A percentile compares a stretch with the other conserved stretches of the same genome.
Conservation (phyloP, 2,329 filamentous ascomycete genomes). For the Colletotrichum gigasporum region DNA sequence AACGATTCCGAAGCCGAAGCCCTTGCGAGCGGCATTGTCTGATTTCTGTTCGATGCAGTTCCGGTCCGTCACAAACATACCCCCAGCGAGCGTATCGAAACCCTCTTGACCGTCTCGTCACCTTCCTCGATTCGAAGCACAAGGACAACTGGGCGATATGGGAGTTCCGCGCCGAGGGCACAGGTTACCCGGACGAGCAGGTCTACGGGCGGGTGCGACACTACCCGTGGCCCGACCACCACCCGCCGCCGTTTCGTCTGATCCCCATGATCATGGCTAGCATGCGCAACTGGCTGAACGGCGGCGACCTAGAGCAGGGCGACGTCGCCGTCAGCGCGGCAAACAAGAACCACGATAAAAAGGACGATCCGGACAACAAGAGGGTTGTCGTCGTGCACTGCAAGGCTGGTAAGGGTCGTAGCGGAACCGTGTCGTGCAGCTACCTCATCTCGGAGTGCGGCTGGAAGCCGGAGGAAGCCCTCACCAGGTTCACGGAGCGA, state of each 20-base stretch:
- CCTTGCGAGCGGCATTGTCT: too few species aligned
- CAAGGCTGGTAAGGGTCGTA: constrained; percentile 95
- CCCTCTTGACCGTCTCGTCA: constrained; percentile 85
- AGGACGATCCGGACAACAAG: constrained; percentile 40
- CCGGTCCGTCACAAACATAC: constrained; percentile 88
- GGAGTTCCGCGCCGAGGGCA: constrained; percentile 97
- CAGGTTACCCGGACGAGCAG: constrained; percentile 90
- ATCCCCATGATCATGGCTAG: constrained; percentile 90
- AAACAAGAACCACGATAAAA: constrained; percentile 31
- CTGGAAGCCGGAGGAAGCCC: constrained; percentile 63
- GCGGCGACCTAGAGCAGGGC: constrained; percentile 49
- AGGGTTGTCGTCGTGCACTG: constrained; percentile 93
- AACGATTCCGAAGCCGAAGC: too few species aligned
- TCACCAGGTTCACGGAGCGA: constrained; percentile 74
- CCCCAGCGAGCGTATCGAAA: constrained; percentile 94
- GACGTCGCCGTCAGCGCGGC: background rate
- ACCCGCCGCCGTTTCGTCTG: constrained; percentile 90
- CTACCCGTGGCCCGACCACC: constrained; percentile 97
- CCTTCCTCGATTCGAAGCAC: constrained; percentile 88
- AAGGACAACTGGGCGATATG: constrained; percentile 90
- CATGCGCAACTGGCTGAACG: constrained; percentile 88
- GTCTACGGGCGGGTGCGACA: constrained; percentile 88
- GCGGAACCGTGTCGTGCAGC: constrained; percentile 86
- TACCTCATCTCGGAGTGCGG: constrained; percentile 90
- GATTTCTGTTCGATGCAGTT: constrained; percentile 65